Evolutionary conservation across 202 grass and related monocot species (phyloP), one percentile per base, ranked within the genome.

Genomic region (Musa balbisiana): DNA sequence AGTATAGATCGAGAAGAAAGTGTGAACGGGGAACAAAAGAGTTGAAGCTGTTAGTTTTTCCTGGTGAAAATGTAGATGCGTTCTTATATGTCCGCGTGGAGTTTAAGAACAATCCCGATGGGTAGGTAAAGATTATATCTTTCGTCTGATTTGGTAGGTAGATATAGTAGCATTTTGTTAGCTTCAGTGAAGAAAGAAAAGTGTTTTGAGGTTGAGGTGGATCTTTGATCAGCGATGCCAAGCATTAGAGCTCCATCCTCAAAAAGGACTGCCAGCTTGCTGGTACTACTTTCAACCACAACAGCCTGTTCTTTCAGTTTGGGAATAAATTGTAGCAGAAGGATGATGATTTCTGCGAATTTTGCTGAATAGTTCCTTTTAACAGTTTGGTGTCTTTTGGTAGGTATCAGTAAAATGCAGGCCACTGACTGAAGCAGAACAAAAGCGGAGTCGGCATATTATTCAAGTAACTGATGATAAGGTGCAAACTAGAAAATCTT

Each of bases 401-500:
- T 65, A 77, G 75, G 75, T 77, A 19, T 60, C 75, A 17, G 75
- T 77, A 14, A 77, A 77, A 77, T 77, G 75, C 50, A 65, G 75
- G 49, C 75, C 75, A 65, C 60, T 77, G 59, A 66, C 75, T 11
- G 75, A 65, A 6, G 12, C 43, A 66, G 75, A 77, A 52, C 21
- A n/a, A 60, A 50, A 11, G 43, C 33, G 55, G 5, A 65, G 50
- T 49, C 59, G 75, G 19, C 75, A 77, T 53, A 77, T 77, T 77
- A 66, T 77, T 65, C 75, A 77, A 77, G 75, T 77, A 19, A 77
- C 75, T 1, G 75, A 99, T 84, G 75, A 95, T n/a, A 92, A 99
- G 95, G 95, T 99, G 72, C 64, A 20, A 1, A 1, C 52, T 60
- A 55, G 60, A 11, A 58, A 55, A 51, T 73, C 55, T 29, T 73